These are phyloP conservation scores for Solanum pimpinellifolium DNA, from an alignment of 257 asterid species.

Conservation along the genomic window DNA sequence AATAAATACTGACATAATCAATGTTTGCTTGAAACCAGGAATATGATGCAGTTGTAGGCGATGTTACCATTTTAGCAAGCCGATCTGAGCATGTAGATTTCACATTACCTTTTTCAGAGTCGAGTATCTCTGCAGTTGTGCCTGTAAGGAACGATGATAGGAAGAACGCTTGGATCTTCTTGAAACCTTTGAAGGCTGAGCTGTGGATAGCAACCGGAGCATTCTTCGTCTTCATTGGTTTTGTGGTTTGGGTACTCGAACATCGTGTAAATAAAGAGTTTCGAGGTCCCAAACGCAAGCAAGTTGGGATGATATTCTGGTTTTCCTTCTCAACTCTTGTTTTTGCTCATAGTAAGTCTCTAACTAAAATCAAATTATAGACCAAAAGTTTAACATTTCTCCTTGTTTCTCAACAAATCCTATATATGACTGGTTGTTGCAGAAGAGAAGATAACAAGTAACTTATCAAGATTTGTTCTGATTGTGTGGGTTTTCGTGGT, in stretches of 20 bases:
- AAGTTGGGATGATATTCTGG: conserved; percentile 29
- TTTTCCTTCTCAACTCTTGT: conserved; percentile 34
- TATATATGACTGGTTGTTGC: background rate
- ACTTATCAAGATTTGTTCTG: conserved; percentile 25
- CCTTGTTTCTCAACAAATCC: background rate
- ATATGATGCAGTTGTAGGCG: conserved; percentile 34
- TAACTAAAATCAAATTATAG: background rate
- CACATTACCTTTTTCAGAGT: conserved; percentile 26
- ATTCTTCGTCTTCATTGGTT: conserved; percentile 18
- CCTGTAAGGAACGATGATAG: conserved; percentile 6
- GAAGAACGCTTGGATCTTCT: conserved; percentile 17
- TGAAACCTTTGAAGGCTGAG: conserved; percentile 18
- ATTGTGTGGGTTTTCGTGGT: conserved; percentile 40
- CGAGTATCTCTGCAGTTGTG: conserved; percentile 24
- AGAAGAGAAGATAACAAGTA: conserved; percentile 29
- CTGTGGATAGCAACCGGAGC: conserved; percentile 27
- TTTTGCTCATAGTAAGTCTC: conserved; percentile 26
- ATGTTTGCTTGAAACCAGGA: conserved; percentile 9
- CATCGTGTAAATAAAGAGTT: conserved; percentile 24
- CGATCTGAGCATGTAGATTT: conserved; percentile 35
- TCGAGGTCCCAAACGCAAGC: conserved; percentile 28
- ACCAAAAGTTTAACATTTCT: background rate
- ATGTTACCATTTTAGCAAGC: conserved; percentile 26
- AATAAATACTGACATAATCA: background rate
- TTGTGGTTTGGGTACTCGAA: conserved; percentile 34